phyloP scores from a whole-genome alignment of 1,139 yeast genomes.

The Zygosaccharomyces pseudobailii region DNA sequence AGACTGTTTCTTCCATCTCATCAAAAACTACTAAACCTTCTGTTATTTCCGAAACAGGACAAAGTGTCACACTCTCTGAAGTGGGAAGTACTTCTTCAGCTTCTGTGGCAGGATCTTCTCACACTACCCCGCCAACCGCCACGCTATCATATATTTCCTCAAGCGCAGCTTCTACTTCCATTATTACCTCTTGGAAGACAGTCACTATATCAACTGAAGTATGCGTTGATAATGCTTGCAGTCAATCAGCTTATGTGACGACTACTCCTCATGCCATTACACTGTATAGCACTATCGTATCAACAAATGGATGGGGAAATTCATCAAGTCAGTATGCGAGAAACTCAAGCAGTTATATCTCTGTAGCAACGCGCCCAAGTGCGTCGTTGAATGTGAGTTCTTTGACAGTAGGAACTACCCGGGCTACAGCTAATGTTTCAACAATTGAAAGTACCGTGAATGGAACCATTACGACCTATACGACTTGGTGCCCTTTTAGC shows the following conservation, averaged over 20 bases:
- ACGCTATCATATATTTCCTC: not conserved
- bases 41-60: no score
- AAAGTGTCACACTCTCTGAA: no score
- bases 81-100: not conserved
- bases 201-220: conserved; percentile 7
- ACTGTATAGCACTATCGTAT: not conserved
- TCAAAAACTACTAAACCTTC: no score
- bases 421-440: not conserved
- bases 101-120: not conserved
- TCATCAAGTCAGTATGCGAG: not conserved
- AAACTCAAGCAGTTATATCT: conserved; percentile 3
- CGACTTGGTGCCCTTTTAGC: conserved; percentile 33
- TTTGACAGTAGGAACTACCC: not conserved
- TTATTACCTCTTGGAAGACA: conserved; percentile 2
- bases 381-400: not conserved
- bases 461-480: conserved; percentile 26
- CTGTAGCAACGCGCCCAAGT: conserved; percentile 8
- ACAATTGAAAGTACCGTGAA: conserved; percentile 3
- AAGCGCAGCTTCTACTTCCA: not conserved
- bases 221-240: conserved; percentile 3
- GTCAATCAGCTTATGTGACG: not conserved
- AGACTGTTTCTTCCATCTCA: no score
- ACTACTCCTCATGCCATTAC: conserved; percentile 2
- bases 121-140: not conserved
- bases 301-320: not conserved